phyloP scores from a whole-genome alignment of 306 rosid genomes.

The Medicago truncatula region DNA sequence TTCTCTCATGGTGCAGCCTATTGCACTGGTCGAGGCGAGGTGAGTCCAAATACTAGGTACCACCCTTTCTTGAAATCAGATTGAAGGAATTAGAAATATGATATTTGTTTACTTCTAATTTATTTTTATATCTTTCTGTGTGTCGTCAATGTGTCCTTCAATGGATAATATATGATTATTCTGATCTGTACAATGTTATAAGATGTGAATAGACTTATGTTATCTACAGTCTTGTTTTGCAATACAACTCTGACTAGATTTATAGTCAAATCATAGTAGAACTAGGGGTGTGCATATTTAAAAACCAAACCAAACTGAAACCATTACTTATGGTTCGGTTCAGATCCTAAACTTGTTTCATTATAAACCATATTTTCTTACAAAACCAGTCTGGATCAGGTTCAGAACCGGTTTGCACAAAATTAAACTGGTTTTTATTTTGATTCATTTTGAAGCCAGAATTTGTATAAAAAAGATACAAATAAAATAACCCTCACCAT shows the following conservation, averaged over 20 bases:
- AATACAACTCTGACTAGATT: neutral
- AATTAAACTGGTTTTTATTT: too few relatives aligned
- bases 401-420: too few relatives aligned
- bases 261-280: too few relatives aligned
- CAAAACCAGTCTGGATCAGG: too few relatives aligned
- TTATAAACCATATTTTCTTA: too few relatives aligned
- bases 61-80: constrained; percentile 21
- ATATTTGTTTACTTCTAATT: neutral
- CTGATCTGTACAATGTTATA: neutral
- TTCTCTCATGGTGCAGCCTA: constrained; percentile 95
- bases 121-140: neutral
- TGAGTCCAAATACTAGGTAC: constrained; percentile 51
- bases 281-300: too few relatives aligned
- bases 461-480: too few relatives aligned
- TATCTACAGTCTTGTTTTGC: neutral
- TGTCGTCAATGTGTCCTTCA: constrained; percentile 1
- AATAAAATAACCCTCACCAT: too few relatives aligned
- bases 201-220: constrained; percentile 18
- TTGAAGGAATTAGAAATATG: neutral
- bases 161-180: constrained; percentile 26
- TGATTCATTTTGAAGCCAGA: too few relatives aligned
- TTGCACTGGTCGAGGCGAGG: constrained; percentile 99
- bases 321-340: too few relatives aligned
- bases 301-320: too few relatives aligned
- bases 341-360: too few relatives aligned